These are phyloP conservation scores for Apocynum venetum DNA, from an alignment of 257 asterid genomes.

Conservation along the genomic window DNA sequence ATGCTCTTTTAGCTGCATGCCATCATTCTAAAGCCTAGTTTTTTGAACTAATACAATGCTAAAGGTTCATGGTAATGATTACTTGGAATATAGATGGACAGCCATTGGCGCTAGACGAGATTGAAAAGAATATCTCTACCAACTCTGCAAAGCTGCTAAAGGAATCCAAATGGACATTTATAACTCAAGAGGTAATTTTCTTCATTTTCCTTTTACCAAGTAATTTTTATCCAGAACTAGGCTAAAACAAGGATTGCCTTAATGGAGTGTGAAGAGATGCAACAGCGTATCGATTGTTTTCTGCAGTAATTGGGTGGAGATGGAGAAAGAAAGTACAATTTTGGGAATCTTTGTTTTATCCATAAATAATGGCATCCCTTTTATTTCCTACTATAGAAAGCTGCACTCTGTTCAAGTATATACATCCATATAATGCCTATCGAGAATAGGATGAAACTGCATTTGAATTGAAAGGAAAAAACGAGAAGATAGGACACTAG, in stretches of 20 bases:
- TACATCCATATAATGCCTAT: background rate
- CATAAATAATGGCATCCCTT: background rate
- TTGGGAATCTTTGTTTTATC: background rate
- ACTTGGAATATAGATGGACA: constrained; percentile 64
- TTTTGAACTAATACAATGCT: background rate
- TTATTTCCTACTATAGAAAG: background rate
- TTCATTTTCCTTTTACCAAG: background rate
- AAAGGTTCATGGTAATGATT: constrained; percentile 1
- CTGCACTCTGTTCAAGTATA: background rate
- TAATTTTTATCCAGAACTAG: background rate
- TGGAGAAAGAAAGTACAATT: background rate
- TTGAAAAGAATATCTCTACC: constrained; percentile 53
- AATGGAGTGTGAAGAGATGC: background rate
- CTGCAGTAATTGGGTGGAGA: background rate
- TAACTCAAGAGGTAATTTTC: constrained; percentile 67
- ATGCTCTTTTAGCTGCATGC: background rate
- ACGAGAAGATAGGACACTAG: background rate
- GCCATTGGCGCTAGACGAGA: constrained; percentile 51
- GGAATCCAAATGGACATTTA: constrained; percentile 72
- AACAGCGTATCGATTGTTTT: background rate
- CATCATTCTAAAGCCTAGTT: constrained; percentile 1
- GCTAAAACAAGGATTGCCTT: background rate
- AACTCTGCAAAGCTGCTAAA: constrained; percentile 43
- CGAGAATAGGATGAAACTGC: background rate
- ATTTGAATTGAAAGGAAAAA: background rate